Conservation (phyloP, 1,284 basidiomycete species). For the Marasmius tenuissimus region DNA sequence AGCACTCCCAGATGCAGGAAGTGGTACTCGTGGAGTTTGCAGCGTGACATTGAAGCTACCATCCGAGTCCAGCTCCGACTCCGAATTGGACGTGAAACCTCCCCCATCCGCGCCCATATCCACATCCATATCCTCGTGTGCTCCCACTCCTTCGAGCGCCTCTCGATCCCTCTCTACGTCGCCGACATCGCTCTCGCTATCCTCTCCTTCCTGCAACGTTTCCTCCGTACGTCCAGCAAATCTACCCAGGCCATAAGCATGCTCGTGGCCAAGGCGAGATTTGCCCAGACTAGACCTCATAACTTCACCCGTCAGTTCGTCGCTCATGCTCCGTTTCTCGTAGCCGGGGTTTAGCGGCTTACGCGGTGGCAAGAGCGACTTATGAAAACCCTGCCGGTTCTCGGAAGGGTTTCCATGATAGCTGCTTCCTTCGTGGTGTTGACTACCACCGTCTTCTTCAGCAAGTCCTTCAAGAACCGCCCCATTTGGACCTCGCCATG, state of each 20-base stretch:
- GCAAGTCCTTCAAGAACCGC: slow-evolving; percentile 20
- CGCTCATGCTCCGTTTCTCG: slow-evolving; percentile 56
- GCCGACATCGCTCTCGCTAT: slow-evolving; percentile 13
- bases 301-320: slow-evolving; percentile 26
- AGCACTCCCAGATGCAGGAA: slow-evolving; percentile 16
- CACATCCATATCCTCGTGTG: slow-evolving; percentile 19
- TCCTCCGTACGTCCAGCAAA: slow-evolving; percentile 1
- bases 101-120: slow-evolving; percentile 24
- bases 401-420: slow-evolving; percentile 13
- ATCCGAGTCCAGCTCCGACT: slow-evolving; percentile 45
- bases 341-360: slow-evolving; percentile 57
- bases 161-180: slow-evolving; percentile 24
- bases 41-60: slow-evolving; percentile 67
- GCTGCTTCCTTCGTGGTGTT: too few relatives aligned
- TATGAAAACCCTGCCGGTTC: slow-evolving; percentile 49
- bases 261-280: not conserved
- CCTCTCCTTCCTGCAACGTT: not conserved
- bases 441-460: slow-evolving; percentile 15
- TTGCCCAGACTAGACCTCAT: slow-evolving; percentile 17
- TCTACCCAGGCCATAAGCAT: slow-evolving; percentile 6
- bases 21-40: slow-evolving; percentile 50
- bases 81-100: slow-evolving; percentile 25
- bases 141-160: slow-evolving; percentile 5
- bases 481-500: slow-evolving; percentile 19
- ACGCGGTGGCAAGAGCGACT: slow-evolving; percentile 65